Evolutionary conservation across 75 land plant genomes (phyloP), one percentile per base, ranked within the genome.

Genomic region (Cunninghamia lanceolata): DNA sequence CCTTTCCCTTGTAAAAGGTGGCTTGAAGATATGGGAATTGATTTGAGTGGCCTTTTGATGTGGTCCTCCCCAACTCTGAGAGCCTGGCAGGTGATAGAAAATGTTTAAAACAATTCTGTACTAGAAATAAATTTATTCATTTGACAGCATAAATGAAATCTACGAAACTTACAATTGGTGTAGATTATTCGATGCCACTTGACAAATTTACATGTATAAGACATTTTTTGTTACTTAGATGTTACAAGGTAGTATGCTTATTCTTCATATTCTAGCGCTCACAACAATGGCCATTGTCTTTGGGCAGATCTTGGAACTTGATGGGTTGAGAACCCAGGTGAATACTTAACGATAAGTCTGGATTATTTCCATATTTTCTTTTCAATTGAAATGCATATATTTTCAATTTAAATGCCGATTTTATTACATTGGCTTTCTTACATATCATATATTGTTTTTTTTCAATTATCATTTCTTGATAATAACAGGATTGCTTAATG

Each of bases 261-360:
- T 71, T 71, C 3, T 71, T 32, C 35, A 71, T 71, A 83, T 32
- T 46, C 63, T 52, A 53, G 14, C 11, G 13, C 54, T 46, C 32
- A 53, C 46, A 43, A 11, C 39, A 32, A 46, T 83, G 14, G 14
- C 38, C 59, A n/a, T 83, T 32, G 28, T 73, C 46, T 7, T 25
- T 85, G 38, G 66, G 6, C 84, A 89, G 88, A 73, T 90, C 38
- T 79, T 90, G 87, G 91, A 90, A 86, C 87, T 85, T 63, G 91
- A 88, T 90, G 89, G 91, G 59, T 86, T 84, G 42, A 85, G 91
- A 43, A 52, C 87, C 70, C 87, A 88, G 89, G 91, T 90, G 32
- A 59, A 70, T 28, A 78, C 43, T 42, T 79, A 40, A 43, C 21
- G 39, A 43, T 79, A 79, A 40, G 28, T 43, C n/a, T 79, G 82